Evolutionary conservation across 768 basidiomycete genomes (phyloP), one percentile per base, ranked within the genome.

Genomic region (Lanmaoa rubissima): DNA sequence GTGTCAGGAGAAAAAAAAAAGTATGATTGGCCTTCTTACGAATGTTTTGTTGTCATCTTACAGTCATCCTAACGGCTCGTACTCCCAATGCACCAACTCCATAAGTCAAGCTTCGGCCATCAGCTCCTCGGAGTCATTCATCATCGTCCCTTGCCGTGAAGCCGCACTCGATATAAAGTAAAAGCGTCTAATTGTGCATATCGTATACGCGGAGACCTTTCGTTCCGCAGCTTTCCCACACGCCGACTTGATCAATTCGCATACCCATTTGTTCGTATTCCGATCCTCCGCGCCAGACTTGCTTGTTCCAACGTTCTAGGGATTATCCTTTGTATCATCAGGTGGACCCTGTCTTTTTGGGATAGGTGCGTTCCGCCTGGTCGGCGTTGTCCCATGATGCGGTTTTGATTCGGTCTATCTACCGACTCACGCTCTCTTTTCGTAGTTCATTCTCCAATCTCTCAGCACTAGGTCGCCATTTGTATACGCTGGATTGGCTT

Each of bases 141-240:
- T 42, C 47, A 5, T 16, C 31, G 3, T 21, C 16, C 8, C 16
- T 19, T 2, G 38, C 53, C 17, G 34, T 32, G 54, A 59, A 53
- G 49, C 61, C 52, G 52, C 41, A 6, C 40, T 24, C 28, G 7
- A 42, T 61, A 67, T 61, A 57, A 45, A 49, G 8, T 41, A 56
- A 43, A 40, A 36, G 46, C 2, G 9, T 24, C 39, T 7, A 16
- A 32, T 28, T 8, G 48, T 48, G 11, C 39, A 17, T 28, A 38
- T 24, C 12, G 12, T 39, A 17, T 45, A 4, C 39, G 28, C 48
- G 45, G 46, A 26, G 19, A 28, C 39, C 11, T 19, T 35, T 53
- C 9, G 2, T 14, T 31, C 17, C 41, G 6, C 41, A 7, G n/a
- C 10, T 36, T 48, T 54, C 53, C 48, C 52, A 40, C 31, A 53